Conservation (phyloP, 768 basidiomycete genomes). For the Collybia sp. region DNA sequence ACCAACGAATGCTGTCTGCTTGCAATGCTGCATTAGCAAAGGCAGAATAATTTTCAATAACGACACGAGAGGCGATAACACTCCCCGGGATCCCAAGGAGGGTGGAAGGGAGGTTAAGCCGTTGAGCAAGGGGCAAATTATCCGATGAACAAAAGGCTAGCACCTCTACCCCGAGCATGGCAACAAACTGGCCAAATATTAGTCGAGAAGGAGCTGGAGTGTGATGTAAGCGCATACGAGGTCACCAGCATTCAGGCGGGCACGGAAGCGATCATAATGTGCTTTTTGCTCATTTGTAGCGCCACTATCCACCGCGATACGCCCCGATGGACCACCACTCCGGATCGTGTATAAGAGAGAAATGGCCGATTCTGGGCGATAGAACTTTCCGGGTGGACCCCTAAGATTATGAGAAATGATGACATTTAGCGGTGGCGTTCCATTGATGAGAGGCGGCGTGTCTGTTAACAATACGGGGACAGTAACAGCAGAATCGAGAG, state of each 20-base stretch:
- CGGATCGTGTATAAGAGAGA: conserved; percentile 50
- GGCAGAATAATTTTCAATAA: conserved; percentile 53
- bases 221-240: conserved; percentile 38
- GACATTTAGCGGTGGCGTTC: conserved; percentile 29
- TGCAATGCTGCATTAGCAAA: conserved; percentile 50
- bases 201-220: neutral
- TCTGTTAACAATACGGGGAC: conserved; percentile 48
- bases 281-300: conserved; percentile 37
- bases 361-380: conserved; percentile 38
- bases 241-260: conserved; percentile 47
- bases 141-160: conserved; percentile 57
- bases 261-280: conserved; percentile 43
- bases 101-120: conserved; percentile 42
- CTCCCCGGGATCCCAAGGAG: conserved; percentile 39
- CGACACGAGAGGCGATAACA: conserved; percentile 50
- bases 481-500: conserved; percentile 43
- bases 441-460: conserved; percentile 21
- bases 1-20: conserved; percentile 37
- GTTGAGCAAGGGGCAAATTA: conserved; percentile 38
- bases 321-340: conserved; percentile 44
- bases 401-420: conserved; percentile 25
- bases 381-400: conserved; percentile 59
- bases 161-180: conserved; percentile 44
- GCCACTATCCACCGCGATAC: conserved; percentile 32
- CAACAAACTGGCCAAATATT: conserved; percentile 43